These are phyloP conservation scores for Phyllosticta capitalensis DNA, from an alignment of 2,329 filamentous ascomycete species.

Conservation along the genomic window DNA sequence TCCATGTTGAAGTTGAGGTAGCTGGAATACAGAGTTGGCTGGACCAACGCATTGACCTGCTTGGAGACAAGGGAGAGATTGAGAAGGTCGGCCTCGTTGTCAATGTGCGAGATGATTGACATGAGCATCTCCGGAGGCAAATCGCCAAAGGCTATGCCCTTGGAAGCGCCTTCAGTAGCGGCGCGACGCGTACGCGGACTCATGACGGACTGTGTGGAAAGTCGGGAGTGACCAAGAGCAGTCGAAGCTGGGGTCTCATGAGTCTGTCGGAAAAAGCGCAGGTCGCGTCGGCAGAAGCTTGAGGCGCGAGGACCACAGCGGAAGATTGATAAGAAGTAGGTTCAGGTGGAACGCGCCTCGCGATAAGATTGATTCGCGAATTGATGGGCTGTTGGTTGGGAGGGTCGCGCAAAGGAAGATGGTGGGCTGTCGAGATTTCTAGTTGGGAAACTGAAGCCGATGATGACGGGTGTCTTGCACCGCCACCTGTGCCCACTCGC, in stretches of 20 bases:
- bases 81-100: neutral
- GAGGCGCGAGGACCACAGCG: no score
- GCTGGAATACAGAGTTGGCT: neutral
- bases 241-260: neutral
- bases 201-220: neutral
- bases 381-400: no score
- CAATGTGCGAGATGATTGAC: slow-evolving; percentile 1
- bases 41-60: neutral
- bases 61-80: slow-evolving; percentile 9
- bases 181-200: neutral
- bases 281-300: neutral
- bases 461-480: no score
- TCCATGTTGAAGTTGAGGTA: slow-evolving; percentile 8
- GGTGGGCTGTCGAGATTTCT: no score
- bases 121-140: slow-evolving; percentile 6
- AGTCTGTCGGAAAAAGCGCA: neutral
- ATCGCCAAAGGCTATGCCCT: neutral
- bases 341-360: no score
- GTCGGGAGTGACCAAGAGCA: neutral
- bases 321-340: no score
- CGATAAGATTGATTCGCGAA: no score
- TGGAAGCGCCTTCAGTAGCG: neutral
- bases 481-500: no score
- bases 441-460: no score
- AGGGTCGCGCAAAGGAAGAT: no score